Base-by-base conservation (phyloP, 768 basidiomycete genomes). In the Mycena latifolia region DNA sequence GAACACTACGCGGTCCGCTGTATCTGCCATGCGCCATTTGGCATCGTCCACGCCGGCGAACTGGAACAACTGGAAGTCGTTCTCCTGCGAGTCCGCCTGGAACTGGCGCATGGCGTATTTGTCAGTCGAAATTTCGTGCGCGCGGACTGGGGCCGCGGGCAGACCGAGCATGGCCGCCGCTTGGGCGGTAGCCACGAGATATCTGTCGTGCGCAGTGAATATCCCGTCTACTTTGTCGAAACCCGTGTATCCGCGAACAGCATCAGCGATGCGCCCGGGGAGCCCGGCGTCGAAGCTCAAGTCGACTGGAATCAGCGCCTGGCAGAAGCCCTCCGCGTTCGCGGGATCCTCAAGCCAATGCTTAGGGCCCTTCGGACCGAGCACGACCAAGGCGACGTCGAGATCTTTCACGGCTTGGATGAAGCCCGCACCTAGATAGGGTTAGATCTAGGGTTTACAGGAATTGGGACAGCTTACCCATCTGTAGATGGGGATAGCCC, bases 181-280 rank as follows among this genome's bases (percentile, higher is more conserved):
- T 28, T 66, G 60, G 22, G 58, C 65, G 20, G 65, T 66, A 15
- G 65, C 25, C 2, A 66, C 65, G n/a, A 66, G 39, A 29, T 66
- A 66, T 25, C 65, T 54, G 58, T 66, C 65, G 53, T 66, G 65
- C 22, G 18, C 65, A 9, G 65, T 66, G 52, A 66, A 33, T 24
- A 66, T 66, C 2, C 65, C 65, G 39, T 66, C 53, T 5, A 66
- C 46, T n/a, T 5, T 41, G 20, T 60, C 58, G 29, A 66, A 66
- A 9, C 58, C 59, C 2, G 17, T 59, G 51, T 61, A 66, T 0
- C 27, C 52, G 46, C 58, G 58, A 43, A 66, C 59, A 10, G 65
- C 65, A 17, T 39, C 27, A 7, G 48, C 65, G 31, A 66, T 66
- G 31, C 65, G 41, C 2, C 14, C 22, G 5, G 65, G 65, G 39